Evolutionary conservation across 345 rosid species (phyloP).

Genomic region (Physaria fendleri): DNA sequence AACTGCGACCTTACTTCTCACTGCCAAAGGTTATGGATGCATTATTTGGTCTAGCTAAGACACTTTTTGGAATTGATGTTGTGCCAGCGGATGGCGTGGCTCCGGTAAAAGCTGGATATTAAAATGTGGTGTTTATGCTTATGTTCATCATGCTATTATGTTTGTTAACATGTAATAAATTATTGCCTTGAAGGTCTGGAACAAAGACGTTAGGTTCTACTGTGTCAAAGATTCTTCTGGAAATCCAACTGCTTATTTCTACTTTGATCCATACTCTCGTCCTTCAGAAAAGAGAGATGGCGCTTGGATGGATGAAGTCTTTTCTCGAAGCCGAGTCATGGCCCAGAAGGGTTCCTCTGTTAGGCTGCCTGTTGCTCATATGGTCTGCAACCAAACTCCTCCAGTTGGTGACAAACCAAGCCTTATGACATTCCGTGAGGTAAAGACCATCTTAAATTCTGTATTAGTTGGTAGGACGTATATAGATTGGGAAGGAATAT

Average conservation of each 20-base stretch:
- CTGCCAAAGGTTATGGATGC: conserved; percentile 86
- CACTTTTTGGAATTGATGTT: conserved; percentile 65
- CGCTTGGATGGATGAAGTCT: conserved; percentile 96
- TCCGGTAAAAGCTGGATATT: conserved; percentile 47
- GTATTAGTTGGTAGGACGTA: background rate
- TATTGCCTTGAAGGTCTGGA: conserved; percentile 67
- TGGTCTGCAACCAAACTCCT: conserved; percentile 96
- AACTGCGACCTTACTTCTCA: conserved; percentile 88
- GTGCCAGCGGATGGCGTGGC: conserved; percentile 89
- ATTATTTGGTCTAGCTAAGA: conserved; percentile 66
- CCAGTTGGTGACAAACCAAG: conserved; percentile 95
- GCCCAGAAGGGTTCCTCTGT: conserved; percentile 29
- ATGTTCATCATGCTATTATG: background rate
- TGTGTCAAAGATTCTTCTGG: conserved; percentile 77
- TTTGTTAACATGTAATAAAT: conserved; percentile 14
- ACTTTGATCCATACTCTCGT: conserved; percentile 95
- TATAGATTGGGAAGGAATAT: background rate
- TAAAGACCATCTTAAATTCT: conserved; percentile 18
- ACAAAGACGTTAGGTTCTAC: conserved; percentile 73
- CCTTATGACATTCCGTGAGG: conserved; percentile 96
- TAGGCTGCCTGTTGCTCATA: conserved; percentile 62
- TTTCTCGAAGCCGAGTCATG: conserved; percentile 61
- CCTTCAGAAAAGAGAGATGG: conserved; percentile 86
- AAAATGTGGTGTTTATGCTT: background rate
- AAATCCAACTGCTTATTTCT: conserved; percentile 74